Conservation (phyloP, 2,329 filamentous ascomycete species). For the Colletotrichum scovillei region DNA sequence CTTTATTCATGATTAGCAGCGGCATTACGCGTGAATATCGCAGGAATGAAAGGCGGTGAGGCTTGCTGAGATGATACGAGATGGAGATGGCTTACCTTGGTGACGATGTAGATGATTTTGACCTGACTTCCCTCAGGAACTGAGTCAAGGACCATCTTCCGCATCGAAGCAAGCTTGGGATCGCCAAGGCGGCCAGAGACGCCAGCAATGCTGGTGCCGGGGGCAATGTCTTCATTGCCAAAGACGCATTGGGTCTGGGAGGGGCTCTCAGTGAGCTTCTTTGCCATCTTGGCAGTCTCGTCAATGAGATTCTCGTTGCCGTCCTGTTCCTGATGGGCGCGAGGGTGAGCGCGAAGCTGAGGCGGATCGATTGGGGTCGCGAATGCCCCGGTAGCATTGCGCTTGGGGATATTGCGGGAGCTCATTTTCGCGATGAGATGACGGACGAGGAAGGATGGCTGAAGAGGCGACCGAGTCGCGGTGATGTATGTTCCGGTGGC, state of each 20-base stretch:
- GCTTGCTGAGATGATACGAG: no score
- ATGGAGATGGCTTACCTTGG: background rate
- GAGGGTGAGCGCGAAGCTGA: no score
- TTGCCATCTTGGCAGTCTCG: background rate
- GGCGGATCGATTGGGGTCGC: no score
- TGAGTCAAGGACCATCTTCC: background rate
- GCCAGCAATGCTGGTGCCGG: background rate
- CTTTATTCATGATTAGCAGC: background rate
- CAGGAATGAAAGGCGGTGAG: no score
- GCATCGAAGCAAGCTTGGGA: background rate
- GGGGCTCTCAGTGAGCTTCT: background rate
- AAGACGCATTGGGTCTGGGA: background rate
- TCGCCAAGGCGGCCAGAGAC: background rate
- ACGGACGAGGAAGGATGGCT: background rate
- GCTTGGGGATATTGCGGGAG: background rate
- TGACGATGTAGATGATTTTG: background rate
- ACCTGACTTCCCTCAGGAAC: background rate
- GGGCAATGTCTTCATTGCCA: background rate
- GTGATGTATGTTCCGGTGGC: no score
- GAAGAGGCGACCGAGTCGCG: no score
- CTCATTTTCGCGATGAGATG: background rate
- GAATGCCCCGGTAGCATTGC: background rate
- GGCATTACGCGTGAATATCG: no score
- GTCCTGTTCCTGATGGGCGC: no score
- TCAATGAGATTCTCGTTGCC: background rate